Evolutionary conservation across 768 basidiomycete genomes (phyloP), one percentile per base, ranked within the genome.

Genomic region (Trametes gibbosa): DNA sequence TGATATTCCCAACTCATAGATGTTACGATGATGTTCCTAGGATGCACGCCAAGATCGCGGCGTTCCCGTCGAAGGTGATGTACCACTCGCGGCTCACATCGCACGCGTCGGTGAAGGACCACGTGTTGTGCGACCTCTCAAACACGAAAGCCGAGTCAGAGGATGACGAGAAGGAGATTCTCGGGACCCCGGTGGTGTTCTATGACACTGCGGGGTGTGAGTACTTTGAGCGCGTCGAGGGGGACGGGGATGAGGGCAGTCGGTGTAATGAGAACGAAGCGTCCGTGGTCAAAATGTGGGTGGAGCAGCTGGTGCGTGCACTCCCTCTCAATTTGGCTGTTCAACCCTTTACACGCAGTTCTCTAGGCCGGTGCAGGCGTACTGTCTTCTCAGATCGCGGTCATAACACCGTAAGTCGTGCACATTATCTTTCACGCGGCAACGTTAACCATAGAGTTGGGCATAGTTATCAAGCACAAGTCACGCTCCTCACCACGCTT

Each of bases 211-310:
- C 91, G 3, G 94, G 95, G 0, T 95, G 92, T 65, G 94, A 97
- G 70, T 96, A 92, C 67, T 97, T 87, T 66, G 97, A 98, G 69
- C 77, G 92, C 16, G 69, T 84, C 0, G 89, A 92, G 32, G 87
- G 81, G 0, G 87, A 87, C 56, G 77, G 80, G n/a, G 91, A 93
- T 66, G 95, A 96, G 66, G 95, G 94, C 0, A 95, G 92, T 63
- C 81, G 87, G 62, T 89, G 85, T 65, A 99, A 99, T 66, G 95
- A 96, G 75, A 98, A 99, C 67, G 97, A 99, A 67, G 94, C 87
- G 0, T 84, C 81, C 12, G 82, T 97, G 10, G 95, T 95, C 1
- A 85, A 83, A 68, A 81, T 80, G 56, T 95, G 93, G 88, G 85
- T 92, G 0, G 82, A 87, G 42, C 86, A 82, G 66, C 73, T 98